These are phyloP conservation scores for Saccharomycopsis oosterbeekiorum DNA, from an alignment of 805 yeast genomes.

Conservation along the genomic window DNA sequence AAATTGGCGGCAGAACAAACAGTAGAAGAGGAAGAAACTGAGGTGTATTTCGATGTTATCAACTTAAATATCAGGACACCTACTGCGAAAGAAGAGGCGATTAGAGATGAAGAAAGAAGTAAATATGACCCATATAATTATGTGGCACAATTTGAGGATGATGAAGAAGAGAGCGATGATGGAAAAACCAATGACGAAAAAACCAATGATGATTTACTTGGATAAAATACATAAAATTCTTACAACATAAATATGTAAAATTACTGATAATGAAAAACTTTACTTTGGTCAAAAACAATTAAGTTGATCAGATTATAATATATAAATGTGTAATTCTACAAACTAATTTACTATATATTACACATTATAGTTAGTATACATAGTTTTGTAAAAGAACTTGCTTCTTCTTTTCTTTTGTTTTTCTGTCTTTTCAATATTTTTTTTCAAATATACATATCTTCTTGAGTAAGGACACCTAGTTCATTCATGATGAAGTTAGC, in stretches of 20 bases:
- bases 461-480: conserved; percentile 21
- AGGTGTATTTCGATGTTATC: conserved; percentile 50
- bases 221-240: not conserved
- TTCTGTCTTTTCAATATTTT: not conserved
- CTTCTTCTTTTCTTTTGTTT: not conserved
- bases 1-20: conserved; percentile 47
- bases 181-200: conserved; percentile 26
- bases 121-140: conserved; percentile 73
- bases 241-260: not conserved
- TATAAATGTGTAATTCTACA: not conserved
- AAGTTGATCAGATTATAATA: not conserved
- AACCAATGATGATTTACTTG: conserved; percentile 13
- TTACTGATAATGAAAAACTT: not conserved
- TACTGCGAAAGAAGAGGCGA: conserved; percentile 54
- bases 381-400: not conserved
- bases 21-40: conserved; percentile 41
- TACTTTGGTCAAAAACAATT: not conserved
- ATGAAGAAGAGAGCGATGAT: conserved; percentile 33
- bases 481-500: conserved; percentile 30
- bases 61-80: conserved; percentile 62
- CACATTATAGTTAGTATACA: not conserved
- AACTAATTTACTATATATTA: not conserved
- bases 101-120: conserved; percentile 59
- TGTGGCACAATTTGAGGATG: conserved; percentile 47
- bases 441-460: conserved; percentile 10